Percentiles rank a stretch among this genome's conserved stretches.
Conservation (phyloP, 495 filamentous ascomycete species). For the Podospora australis region DNA sequence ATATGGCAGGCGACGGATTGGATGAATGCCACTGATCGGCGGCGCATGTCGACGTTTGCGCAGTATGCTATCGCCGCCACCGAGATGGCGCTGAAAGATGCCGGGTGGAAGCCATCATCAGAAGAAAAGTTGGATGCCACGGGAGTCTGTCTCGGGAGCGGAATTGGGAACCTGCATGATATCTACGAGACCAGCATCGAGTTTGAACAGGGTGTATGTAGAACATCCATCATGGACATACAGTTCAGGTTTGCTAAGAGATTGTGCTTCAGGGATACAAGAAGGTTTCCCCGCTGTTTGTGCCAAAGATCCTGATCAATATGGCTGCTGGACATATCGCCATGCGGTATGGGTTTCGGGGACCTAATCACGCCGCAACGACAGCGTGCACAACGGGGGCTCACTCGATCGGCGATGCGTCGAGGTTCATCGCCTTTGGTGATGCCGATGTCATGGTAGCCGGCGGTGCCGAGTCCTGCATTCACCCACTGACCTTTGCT, state of each 20-base stretch:
- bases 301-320: conserved; percentile 89
- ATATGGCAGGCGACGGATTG: conserved; percentile 72
- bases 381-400: conserved; percentile 95
- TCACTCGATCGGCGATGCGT: conserved; percentile 88
- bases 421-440: conserved; percentile 80
- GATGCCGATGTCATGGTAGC: conserved; percentile 94
- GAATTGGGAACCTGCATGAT: conserved; percentile 90
- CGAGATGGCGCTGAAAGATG: conserved; percentile 79
- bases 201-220: conserved; percentile 62
- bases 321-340: conserved; percentile 90
- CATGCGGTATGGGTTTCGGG: conserved; percentile 85
- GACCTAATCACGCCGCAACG: conserved; percentile 84
- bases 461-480: conserved; percentile 89
- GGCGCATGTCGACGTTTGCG: conserved; percentile 84
- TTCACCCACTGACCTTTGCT: conserved; percentile 86
- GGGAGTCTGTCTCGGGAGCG: conserved; percentile 91
- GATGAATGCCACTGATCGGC: conserved; percentile 62
- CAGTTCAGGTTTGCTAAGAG: conserved; percentile 8
- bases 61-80: conserved; percentile 87
- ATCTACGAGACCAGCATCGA: conserved; percentile 74
- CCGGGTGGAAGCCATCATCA: conserved; percentile 64
- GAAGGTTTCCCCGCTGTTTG: conserved; percentile 88
- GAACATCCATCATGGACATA: conserved; percentile 9
- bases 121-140: conserved; percentile 62
- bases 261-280: conserved; percentile 60